A percentile compares a stretch with the other conserved stretches of the same genome.
Conservation (phyloP, 495 filamentous ascomycete species). For the Sphaerosporella brunnea region DNA sequence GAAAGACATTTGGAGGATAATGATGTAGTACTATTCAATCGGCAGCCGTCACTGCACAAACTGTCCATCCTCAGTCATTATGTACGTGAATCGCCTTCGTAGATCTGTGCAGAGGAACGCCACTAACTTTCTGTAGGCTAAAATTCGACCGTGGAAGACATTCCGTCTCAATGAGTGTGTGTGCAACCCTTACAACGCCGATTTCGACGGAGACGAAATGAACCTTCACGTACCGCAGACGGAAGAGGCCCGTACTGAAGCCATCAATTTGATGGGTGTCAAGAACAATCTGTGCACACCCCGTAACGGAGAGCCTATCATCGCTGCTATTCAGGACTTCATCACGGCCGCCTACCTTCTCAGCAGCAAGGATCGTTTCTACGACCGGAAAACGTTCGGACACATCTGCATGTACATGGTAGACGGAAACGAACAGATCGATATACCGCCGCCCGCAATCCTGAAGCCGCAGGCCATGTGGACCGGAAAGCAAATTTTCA, state of each 20-base stretch:
- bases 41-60: slow-evolving; percentile 93
- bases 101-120: background rate
- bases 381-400: slow-evolving; percentile 64
- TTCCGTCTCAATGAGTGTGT: slow-evolving; percentile 97
- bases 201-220: slow-evolving; percentile 99
- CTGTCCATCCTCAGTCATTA: slow-evolving; percentile 91
- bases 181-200: slow-evolving; percentile 94
- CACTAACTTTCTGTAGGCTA: slow-evolving; percentile 27
- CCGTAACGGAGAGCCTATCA: slow-evolving; percentile 95
- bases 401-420: slow-evolving; percentile 92
- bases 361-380: slow-evolving; percentile 86
- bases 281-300: slow-evolving; percentile 90
- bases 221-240: slow-evolving; percentile 96
- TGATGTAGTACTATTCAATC: slow-evolving; percentile 95
- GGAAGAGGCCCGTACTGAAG: slow-evolving; percentile 87
- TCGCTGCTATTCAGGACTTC: slow-evolving; percentile 95
- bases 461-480: slow-evolving; percentile 74
- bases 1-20: slow-evolving; percentile 90
- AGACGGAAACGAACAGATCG: slow-evolving; percentile 56
- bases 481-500: slow-evolving; percentile 97
- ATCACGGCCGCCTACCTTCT: slow-evolving; percentile 86
- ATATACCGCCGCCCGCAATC: slow-evolving; percentile 71
- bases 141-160: slow-evolving; percentile 85
- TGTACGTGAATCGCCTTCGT: slow-evolving; percentile 28
- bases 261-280: slow-evolving; percentile 92